Evolutionary conservation across 1,139 yeast genomes (phyloP), one percentile per base, ranked within the genome.

Genomic region (Chernovozyma aurita): DNA sequence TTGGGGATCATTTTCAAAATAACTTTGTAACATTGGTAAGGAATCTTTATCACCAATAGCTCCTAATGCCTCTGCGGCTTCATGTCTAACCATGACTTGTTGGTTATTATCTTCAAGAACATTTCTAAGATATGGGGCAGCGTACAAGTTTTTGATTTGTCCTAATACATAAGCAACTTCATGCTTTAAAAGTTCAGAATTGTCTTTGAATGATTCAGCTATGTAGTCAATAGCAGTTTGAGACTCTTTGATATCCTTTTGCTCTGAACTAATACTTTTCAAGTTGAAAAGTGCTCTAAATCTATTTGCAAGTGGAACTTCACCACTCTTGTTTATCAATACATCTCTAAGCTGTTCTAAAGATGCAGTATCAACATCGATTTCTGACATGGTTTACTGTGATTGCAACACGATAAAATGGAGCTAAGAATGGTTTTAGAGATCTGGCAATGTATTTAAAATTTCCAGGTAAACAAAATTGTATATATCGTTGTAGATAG

Each of bases 101-200:
- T 94, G 97, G 40, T 67, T 64, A 34, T 68, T 52, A 55, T 84
- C 82, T 39, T 65, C 62, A 49, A 92, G 73, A 25, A 86, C 95
- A n/a, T 72, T 69, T 57, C 87, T 76, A 45, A 94, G 73, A 39
- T 78, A 73, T 31, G 83, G 80, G 38, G 94, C 85, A 39, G 96
- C 90, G 38, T 76, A 62, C 47, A 80, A 57, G 63, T 90, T 90
- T 54, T 84, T 80, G 35, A 97, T 88, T 63, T 94, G 99, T 30
- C 99, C 99, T 45, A 94, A 69, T n/a, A 92, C 97, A 52, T 94
- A 94, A 5, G 98, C 98, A 38, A 92, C 95, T 63, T 94, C 99
- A 57, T 94, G 99, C 65, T 94, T 94, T 55, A 94, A 73, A 38
- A 94, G 74, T 62, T 94, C 98, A n/a, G 95, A 83, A 40, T 78